A percentile compares a stretch with the other conserved stretches of the same genome.
These are phyloP conservation scores for Paraphaeosphaeria minitans DNA, from an alignment of 2,329 filamentous ascomycete species.

Conservation along the genomic window DNA sequence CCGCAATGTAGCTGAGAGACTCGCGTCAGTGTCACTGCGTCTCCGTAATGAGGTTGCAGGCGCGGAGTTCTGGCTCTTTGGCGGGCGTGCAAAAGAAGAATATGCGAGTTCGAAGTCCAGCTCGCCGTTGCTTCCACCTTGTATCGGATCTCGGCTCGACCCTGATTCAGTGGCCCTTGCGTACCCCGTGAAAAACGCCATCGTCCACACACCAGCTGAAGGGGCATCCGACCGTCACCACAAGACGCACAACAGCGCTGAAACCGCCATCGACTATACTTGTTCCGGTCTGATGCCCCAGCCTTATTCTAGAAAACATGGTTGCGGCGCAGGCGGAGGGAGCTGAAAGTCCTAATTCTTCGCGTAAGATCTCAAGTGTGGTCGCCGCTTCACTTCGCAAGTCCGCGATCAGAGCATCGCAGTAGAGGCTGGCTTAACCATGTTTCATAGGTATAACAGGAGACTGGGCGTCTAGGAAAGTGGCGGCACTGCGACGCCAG, in stretches of 20 bases:
- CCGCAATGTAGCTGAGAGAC: slow-evolving; percentile 19
- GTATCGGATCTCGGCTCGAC: slow-evolving; percentile 26
- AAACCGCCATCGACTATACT: slow-evolving; percentile 21
- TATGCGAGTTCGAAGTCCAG: slow-evolving; percentile 12
- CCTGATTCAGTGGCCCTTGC: slow-evolving; percentile 22
- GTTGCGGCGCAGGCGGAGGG: slow-evolving; percentile 34
- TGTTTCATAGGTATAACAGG: slow-evolving; percentile 27
- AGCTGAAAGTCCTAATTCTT: slow-evolving; percentile 42
- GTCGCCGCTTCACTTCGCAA: slow-evolving; percentile 25
- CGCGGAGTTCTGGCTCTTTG: slow-evolving; percentile 6
- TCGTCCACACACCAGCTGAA: slow-evolving; percentile 40
- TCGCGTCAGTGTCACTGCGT: slow-evolving; percentile 17
- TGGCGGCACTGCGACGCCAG: slow-evolving; percentile 14
- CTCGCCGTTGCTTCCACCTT: slow-evolving; percentile 15
- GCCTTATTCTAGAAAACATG: slow-evolving; percentile 39
- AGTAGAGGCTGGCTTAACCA: slow-evolving; percentile 18
- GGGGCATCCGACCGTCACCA: slow-evolving; percentile 25
- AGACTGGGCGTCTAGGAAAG: slow-evolving; percentile 4
- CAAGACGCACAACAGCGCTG: slow-evolving; percentile 24
- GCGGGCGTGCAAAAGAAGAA: slow-evolving; percentile 10
- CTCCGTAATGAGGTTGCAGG: slow-evolving; percentile 13
- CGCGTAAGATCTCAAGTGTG: slow-evolving; percentile 32
- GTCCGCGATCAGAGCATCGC: not conserved
- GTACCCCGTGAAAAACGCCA: slow-evolving; percentile 31
- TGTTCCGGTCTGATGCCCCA: slow-evolving; percentile 32